A percentile compares a stretch with the other conserved stretches of the same genome.
These are phyloP conservation scores for Microthlaspi erraticum DNA, from an alignment of 345 rosid species.

Conservation along the genomic window DNA sequence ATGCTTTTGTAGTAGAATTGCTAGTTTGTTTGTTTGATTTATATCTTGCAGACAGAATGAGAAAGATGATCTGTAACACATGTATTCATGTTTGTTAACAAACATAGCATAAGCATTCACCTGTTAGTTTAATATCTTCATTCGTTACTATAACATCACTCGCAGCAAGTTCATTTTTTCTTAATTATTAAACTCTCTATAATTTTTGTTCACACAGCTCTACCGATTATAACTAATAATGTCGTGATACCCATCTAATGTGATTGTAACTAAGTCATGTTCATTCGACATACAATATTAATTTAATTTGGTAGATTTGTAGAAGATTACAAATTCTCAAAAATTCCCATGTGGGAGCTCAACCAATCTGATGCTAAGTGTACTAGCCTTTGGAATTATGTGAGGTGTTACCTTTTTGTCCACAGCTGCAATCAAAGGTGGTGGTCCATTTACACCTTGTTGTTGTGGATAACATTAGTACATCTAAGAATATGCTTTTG, in stretches of 20 bases:
- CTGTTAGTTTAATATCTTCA: not conserved
- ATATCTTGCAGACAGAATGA: not conserved
- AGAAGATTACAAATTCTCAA: slow-evolving; percentile 11
- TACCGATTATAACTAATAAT: no score
- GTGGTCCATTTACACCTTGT: slow-evolving; percentile 24
- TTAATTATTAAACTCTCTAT: no score
- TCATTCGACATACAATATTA: not conserved
- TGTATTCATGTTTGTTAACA: not conserved
- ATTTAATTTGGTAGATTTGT: not conserved
- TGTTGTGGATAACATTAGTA: not conserved
- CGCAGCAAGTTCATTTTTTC: no score
- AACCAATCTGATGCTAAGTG: slow-evolving; percentile 35
- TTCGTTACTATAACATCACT: no score
- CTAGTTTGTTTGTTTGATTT: not conserved
- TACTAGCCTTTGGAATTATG: slow-evolving; percentile 24
- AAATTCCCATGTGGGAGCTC: slow-evolving; percentile 42
- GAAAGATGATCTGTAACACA: not conserved
- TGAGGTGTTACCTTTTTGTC: slow-evolving; percentile 30
- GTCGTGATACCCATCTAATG: no score
- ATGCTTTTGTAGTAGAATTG: not conserved
- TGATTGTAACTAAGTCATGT: not conserved
- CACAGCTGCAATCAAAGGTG: slow-evolving; percentile 26
- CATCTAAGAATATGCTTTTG: not conserved
- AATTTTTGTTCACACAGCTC: no score
- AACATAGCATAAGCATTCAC: not conserved